phyloP scores from a whole-genome alignment of 2,329 filamentous ascomycete genomes.

The Colletotrichum costaricense region DNA sequence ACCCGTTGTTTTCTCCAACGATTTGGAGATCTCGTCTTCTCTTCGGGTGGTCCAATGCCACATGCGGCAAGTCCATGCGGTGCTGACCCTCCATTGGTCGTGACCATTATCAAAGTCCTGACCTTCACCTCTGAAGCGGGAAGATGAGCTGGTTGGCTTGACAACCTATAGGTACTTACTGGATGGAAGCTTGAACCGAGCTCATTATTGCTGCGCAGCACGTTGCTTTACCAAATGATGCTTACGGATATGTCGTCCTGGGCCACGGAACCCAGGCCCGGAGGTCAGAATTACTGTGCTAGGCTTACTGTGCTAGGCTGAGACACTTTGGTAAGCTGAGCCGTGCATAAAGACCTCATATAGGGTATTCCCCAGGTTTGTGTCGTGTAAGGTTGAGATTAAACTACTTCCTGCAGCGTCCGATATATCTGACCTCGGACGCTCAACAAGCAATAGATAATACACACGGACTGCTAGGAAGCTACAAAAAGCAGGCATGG shows the following conservation, averaged over 20 bases:
- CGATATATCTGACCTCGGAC: constrained; percentile 6
- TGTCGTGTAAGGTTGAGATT: background rate
- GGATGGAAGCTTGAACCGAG: background rate
- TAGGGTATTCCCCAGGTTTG: background rate
- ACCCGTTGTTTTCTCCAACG: constrained; percentile 16
- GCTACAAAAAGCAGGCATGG: background rate
- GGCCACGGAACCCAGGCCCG: background rate
- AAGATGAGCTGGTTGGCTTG: background rate
- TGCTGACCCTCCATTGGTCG: constrained; percentile 2
- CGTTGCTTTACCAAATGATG: background rate
- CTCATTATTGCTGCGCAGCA: background rate
- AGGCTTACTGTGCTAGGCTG: background rate
- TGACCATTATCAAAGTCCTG: background rate
- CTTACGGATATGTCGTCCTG: background rate
- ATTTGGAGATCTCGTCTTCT: constrained; percentile 12
- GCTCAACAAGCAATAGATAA: background rate
- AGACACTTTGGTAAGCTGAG: background rate
- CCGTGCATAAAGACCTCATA: background rate
- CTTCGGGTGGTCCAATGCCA: background rate
- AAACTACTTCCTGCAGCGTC: background rate
- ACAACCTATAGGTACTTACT: background rate
- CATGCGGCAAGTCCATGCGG: constrained; percentile 30
- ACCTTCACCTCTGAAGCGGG: background rate
- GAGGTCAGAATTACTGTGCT: background rate
- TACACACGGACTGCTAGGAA: background rate